Base-by-base conservation (phyloP, 352 stramenopile species). In the Phytophthora niederhauseri region DNA sequence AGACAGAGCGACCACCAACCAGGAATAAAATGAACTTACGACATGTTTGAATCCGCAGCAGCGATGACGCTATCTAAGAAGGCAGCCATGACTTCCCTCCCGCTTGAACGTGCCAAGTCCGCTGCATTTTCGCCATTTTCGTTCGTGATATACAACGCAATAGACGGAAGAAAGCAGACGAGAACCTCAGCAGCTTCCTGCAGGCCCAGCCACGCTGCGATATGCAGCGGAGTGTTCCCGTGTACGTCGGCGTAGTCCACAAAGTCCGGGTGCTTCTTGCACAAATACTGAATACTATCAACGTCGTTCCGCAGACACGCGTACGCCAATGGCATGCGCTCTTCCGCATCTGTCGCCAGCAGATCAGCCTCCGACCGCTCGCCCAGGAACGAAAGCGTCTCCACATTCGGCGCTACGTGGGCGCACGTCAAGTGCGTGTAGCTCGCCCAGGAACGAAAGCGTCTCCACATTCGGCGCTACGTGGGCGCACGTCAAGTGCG, bases 201-300 rank as follows among this genome's bases (percentile, higher is more conserved):
- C 0, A 75, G 73, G 0, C 84, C 85, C 8, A 80, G 63, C 70
- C 76, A 87, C 14, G 81, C 80, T 2, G 82, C 73, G 41, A 90
- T 72, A 46, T 94, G 84, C 61, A 92, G 58, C 50, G 82, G 82
- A 26, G 84, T 92, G 43, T 92, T 89, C n/a, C 85, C 85, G 28
- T 75, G 68, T 3, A 72, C 59, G 49, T 93, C 85, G 2, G 82
- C 80, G 51, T 92, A 93, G 63, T 92, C 84, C 11, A 85, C 79
- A 63, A 93, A 92, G 26, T 92, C 84, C 0, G 81, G 79, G 36
- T 87, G 72, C 19, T 81, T 72, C 1, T 48, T 56, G 48, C 78
- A 89, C 34, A 93, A 64, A 58, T 81, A 88, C 34, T 65, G 57
- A 30, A 91, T 81, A 61, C 84, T 89, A 1, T 65, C 76, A 1